phyloP scores from a whole-genome alignment of 2,329 filamentous ascomycete genomes.

The Akanthomyces uredinophilus region DNA sequence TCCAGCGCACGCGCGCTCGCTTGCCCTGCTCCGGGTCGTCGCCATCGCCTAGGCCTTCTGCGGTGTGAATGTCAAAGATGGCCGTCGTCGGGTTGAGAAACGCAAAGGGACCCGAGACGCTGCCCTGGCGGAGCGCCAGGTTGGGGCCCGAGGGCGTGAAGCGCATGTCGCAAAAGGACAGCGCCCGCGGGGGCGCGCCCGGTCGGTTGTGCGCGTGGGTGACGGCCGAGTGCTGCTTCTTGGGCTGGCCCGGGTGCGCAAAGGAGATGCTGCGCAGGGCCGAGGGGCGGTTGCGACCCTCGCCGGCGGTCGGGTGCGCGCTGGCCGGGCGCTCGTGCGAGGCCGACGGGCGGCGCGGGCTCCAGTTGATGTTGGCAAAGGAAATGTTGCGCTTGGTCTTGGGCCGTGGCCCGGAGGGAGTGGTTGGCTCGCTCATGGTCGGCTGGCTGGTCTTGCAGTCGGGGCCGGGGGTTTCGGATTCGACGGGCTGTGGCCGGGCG shows the following conservation, averaged over 20 bases:
- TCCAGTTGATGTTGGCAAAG: slow-evolving; percentile 10
- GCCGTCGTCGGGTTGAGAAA: slow-evolving; percentile 18
- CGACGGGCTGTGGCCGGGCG: neutral
- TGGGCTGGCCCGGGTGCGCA: neutral
- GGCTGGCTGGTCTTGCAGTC: too few relatives aligned
- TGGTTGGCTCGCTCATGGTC: slow-evolving; percentile 4
- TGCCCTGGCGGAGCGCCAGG: slow-evolving; percentile 16
- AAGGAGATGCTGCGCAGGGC: slow-evolving; percentile 12
- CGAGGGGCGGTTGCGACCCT: neutral
- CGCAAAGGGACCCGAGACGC: slow-evolving; percentile 16
- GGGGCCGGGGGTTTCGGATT: neutral
- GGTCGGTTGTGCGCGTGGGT: neutral
- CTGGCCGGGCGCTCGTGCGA: neutral
- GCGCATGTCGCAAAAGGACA: slow-evolving; percentile 14
- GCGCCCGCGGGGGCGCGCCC: slow-evolving; percentile 1
- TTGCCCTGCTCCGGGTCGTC: slow-evolving; percentile 5
- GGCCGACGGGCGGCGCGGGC: neutral
- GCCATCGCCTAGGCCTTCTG: slow-evolving; percentile 7
- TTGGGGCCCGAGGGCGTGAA: slow-evolving; percentile 16
- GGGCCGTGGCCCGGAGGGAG: slow-evolving; percentile 2
- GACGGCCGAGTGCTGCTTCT: neutral
- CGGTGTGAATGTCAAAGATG: slow-evolving; percentile 16
- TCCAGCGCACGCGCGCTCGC: slow-evolving; percentile 17
- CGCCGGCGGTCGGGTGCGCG: too few relatives aligned
- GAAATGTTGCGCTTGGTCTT: slow-evolving; percentile 12